Base-by-base conservation (phyloP, 1,284 basidiomycete genomes). In the Agaricales sp. region DNA sequence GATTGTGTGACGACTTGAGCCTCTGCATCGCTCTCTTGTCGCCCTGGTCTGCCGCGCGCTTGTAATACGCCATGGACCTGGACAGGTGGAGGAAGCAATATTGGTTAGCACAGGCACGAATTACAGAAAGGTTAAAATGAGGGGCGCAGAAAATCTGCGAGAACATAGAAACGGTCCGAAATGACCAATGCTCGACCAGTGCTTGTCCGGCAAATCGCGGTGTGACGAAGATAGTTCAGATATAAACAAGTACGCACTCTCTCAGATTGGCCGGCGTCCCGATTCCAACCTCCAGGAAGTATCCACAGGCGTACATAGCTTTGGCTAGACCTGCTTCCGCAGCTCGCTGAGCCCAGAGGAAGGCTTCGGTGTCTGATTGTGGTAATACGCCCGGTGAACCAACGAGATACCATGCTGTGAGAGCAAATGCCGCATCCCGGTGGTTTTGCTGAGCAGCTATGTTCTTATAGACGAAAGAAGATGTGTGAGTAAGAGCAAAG, bases 401-500 rank as follows among this genome's bases (percentile, higher is more conserved):
- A 53, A 99, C 95, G 54, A 99, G 84, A 63, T 99, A 99, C 95
- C 95, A 99, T 6, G 95, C 94, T 8, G 95, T 98, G 26, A 99
- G 75, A 2, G 95, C 95, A 63, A 99, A 99, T 66, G 94, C 98
- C 0, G 95, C 93, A 61, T 99, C 95, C 16, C 88, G 85, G 63
- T 99, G 96, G 58, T 85, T 85, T 69, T 98, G 94, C 64, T 98
- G 95, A 2, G 95, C 96, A 20, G 94, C 93, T 57, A 97, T 96
- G 61, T 97, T 94, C 92, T 96, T 61, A 25, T n/a, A n/a, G n/a
- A n/a, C n/a, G n/a, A 26, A 37, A 53, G 24, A 53, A 44, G 50
- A 38, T 24, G 50, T 14, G 45, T 55, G 52, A 20, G 47, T 47
- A 47, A 38, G 46, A 47, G 13, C 50, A 44, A 47, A 47, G 25